Conservation (phyloP, 306 rosid species). For the Acacia confusa region DNA sequence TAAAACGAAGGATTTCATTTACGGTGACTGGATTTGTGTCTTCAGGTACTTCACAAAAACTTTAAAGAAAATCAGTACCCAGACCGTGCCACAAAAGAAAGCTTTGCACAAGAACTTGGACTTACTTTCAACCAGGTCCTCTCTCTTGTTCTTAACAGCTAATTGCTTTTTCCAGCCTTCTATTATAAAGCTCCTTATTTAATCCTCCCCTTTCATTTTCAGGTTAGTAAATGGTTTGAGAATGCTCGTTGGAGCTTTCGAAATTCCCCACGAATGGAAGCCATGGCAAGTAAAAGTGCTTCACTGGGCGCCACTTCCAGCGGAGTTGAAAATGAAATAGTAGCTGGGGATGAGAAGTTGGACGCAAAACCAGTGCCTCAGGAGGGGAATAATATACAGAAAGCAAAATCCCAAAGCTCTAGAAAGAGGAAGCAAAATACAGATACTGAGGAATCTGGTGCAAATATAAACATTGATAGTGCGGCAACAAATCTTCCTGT, state of each 20-base stretch:
- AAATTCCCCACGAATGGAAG: constrained; percentile 41
- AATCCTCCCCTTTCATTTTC: constrained; percentile 4
- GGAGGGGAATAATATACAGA: constrained; percentile 37
- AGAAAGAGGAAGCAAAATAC: constrained; percentile 66
- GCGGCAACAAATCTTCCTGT: constrained; percentile 32
- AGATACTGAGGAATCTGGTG: constrained; percentile 40
- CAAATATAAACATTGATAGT: constrained; percentile 15
- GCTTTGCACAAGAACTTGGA: constrained; percentile 81
- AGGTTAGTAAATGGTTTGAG: constrained; percentile 96
- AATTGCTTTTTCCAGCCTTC: not conserved
- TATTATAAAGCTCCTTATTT: not conserved
- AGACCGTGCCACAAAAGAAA: constrained; percentile 64
- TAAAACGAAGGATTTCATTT: not conserved
- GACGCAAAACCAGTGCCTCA: constrained; percentile 24
- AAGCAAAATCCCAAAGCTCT: constrained; percentile 38
- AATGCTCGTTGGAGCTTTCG: constrained; percentile 76
- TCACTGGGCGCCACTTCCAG: constrained; percentile 29
- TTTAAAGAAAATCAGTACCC: constrained; percentile 92
- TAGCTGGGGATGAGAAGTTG: constrained; percentile 26
- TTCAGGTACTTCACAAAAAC: constrained; percentile 68
- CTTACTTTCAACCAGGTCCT: constrained; percentile 67
- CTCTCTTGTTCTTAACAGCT: constrained; percentile 23
- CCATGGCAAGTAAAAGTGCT: constrained; percentile 39
- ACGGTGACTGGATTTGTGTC: constrained; percentile 31
- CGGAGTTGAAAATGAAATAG: constrained; percentile 34